A percentile compares a stretch with the other conserved stretches of the same genome.
These are phyloP conservation scores for Globisporangium mamillatum DNA, from an alignment of 352 stramenopile species.

Conservation along the genomic window DNA sequence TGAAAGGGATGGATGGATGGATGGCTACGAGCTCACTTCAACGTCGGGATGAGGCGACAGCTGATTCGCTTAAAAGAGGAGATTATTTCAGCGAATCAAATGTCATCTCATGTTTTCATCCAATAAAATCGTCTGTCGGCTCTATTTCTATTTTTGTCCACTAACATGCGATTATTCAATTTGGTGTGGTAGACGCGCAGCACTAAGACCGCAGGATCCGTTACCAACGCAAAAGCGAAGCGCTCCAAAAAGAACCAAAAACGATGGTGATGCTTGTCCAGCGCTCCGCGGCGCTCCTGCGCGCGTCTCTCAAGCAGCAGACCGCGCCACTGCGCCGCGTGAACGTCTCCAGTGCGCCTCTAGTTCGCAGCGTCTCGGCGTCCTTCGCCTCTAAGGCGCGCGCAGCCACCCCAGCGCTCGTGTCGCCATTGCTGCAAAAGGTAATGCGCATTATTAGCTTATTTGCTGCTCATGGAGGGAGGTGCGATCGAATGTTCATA, in stretches of 20 bases:
- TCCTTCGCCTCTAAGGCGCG: conserved; percentile 9
- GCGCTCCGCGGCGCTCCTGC: conserved; percentile 6
- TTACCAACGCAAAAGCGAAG: neutral
- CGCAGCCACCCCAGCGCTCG: conserved; percentile 9
- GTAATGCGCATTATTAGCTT: neutral
- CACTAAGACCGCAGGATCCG: neutral
- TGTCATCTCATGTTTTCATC: neutral
- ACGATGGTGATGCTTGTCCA: conserved; percentile 10
- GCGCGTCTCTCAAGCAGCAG: conserved; percentile 6
- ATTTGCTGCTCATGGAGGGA: neutral
- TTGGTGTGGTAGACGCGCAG: conserved; percentile 6
- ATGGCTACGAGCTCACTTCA: no score
- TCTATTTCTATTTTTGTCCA: conserved; percentile 2
- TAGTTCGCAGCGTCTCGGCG: neutral
- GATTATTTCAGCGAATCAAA: conserved; percentile 10
- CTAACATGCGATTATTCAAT: neutral
- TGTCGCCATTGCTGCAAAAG: conserved; percentile 38
- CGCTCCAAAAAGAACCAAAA: neutral
- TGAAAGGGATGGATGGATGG: no score
- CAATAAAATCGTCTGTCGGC: neutral
- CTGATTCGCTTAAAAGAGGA: no score
- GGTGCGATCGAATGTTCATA: no score
- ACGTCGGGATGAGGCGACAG: no score
- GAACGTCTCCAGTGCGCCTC: neutral
- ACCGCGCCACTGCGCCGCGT: neutral